These are phyloP conservation scores for Prosopis cineraria DNA, from an alignment of 306 rosid species.

Conservation along the genomic window DNA sequence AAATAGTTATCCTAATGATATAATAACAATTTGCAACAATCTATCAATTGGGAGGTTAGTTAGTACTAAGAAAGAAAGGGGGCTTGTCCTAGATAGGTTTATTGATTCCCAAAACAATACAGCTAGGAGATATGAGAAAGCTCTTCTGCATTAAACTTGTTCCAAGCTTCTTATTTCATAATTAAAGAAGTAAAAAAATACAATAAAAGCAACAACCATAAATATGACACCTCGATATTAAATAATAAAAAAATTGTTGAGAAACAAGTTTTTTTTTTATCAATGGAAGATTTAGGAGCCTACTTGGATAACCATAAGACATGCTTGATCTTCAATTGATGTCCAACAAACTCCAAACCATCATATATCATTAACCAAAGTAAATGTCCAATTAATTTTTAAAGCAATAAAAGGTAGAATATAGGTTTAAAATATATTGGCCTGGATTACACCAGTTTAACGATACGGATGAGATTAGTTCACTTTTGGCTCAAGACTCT, in stretches of 20 bases:
- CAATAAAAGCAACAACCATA: neutral
- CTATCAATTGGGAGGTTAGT: conserved; percentile 31
- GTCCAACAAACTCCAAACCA: neutral
- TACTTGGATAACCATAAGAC: neutral
- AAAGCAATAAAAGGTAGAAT: conserved; percentile 13
- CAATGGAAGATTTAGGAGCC: neutral
- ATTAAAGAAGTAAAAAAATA: neutral
- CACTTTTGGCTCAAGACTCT: no score
- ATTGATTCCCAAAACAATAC: conserved; percentile 21
- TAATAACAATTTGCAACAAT: no score
- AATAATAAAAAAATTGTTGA: neutral
- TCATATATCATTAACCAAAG: neutral
- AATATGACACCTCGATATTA: neutral
- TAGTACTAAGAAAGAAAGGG: conserved; percentile 10
- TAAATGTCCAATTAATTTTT: conserved; percentile 1
- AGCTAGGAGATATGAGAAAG: conserved; percentile 49
- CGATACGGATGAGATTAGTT: no score
- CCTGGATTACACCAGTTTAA: no score
- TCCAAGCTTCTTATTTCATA: conserved; percentile 84
- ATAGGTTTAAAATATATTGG: no score
- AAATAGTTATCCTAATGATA: neutral
- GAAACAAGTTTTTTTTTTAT: neutral
- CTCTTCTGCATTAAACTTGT: conserved; percentile 76
- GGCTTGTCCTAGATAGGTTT: neutral
- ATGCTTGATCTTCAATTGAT: neutral